Conservation (phyloP, 169 alveolate species). For the Plasmodium cynomolgi region DNA sequence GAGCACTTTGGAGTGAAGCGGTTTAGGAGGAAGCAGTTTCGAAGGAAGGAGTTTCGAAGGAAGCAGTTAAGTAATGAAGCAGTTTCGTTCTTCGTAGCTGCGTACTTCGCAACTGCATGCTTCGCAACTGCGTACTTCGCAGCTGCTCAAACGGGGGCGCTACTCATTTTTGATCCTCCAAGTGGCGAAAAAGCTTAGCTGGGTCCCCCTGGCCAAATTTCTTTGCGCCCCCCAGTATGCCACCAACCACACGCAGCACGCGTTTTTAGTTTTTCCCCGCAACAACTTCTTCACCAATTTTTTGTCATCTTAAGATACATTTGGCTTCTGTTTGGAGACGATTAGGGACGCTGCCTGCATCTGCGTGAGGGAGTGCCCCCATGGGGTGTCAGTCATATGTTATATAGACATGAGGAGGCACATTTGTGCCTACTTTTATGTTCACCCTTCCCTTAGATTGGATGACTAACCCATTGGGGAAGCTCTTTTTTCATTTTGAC, state of each 20-base stretch:
- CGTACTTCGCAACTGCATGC: background rate
- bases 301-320: background rate
- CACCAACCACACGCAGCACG: background rate
- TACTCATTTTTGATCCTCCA: background rate
- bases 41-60: background rate
- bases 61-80: background rate
- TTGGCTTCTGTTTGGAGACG: background rate
- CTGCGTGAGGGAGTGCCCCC: background rate
- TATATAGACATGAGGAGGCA: background rate
- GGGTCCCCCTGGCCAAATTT: no score
- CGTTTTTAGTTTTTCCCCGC: background rate
- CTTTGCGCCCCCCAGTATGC: background rate
- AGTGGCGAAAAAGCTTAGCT: no score
- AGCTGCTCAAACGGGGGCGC: background rate
- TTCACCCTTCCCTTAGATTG: background rate
- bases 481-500: background rate
- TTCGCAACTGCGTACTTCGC: background rate
- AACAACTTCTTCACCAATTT: background rate
- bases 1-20: background rate
- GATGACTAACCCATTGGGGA: background rate
- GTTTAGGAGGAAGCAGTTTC: background rate
- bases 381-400: background rate
- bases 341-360: constrained; percentile 13
- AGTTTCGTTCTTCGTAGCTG: background rate
- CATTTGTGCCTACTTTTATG: background rate